phyloP scores from a whole-genome alignment of 1,284 basidiomycete species.

The Ganoderma lucidum region DNA sequence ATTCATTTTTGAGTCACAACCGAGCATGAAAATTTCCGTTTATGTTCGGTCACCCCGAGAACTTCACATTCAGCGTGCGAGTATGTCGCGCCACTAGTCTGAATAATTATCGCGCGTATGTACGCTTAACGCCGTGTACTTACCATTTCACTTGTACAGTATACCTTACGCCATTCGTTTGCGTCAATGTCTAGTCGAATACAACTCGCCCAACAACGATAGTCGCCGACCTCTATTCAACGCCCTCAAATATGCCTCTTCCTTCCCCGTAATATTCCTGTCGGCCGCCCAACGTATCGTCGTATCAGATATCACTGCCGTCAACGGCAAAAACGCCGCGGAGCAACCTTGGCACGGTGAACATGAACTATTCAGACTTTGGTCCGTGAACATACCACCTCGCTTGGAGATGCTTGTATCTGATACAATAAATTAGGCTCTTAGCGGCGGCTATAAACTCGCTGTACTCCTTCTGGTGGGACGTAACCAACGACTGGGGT shows the following conservation, averaged over 20 bases:
- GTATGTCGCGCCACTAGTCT: not conserved
- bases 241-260: constrained; percentile 95
- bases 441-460: constrained; percentile 90
- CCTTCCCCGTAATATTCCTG: constrained; percentile 97
- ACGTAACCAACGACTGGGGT: constrained; percentile 98
- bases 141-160: constrained; percentile 50
- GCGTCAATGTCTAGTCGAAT: constrained; percentile 93
- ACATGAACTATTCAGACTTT: constrained; percentile 82
- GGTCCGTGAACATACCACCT: constrained; percentile 56
- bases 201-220: constrained; percentile 70
- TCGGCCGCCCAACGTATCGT: constrained; percentile 87
- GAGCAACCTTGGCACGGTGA: constrained; percentile 76
- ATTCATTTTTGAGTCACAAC: not conserved
- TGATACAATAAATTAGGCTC: constrained; percentile 61
- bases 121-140: not conserved
- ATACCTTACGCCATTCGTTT: constrained; percentile 93
- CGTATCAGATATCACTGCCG: constrained; percentile 59
- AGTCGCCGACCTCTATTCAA: constrained; percentile 87
- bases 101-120: not conserved
- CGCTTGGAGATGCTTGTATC: not conserved
- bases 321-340: constrained; percentile 53
- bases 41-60: not conserved
- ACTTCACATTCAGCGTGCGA: not conserved
- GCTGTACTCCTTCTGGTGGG: constrained; percentile 99
- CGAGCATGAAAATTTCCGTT: not conserved